A percentile compares a stretch with the other conserved stretches of the same genome.
Conservation (phyloP, 23 red algal genomes). For the Gracilaria domingensis region DNA sequence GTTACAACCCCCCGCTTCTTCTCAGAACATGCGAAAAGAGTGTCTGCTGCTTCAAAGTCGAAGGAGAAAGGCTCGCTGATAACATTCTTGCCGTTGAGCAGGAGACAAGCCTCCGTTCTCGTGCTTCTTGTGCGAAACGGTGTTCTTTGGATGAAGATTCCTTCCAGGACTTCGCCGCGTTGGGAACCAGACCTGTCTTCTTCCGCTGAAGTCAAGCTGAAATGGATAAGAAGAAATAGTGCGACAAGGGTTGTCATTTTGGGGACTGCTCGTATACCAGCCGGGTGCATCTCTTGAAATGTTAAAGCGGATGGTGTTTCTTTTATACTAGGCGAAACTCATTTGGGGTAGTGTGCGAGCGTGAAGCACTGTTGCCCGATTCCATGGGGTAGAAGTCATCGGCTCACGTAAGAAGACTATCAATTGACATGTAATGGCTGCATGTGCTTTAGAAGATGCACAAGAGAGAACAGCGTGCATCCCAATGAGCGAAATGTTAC, state of each 20-base stretch:
- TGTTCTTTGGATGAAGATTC: neutral
- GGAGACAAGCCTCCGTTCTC: neutral
- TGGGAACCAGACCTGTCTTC: neutral
- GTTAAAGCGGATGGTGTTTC: neutral
- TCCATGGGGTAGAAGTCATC: neutral
- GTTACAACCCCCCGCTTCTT: neutral
- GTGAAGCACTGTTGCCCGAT: conserved; percentile 12
- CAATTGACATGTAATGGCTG: neutral
- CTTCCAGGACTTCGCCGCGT: neutral
- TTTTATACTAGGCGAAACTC: neutral
- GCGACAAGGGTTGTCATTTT: neutral
- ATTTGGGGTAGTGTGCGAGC: neutral
- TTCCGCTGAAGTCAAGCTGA: neutral
- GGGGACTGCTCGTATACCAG: neutral
- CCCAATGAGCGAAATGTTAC: neutral
- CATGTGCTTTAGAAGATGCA: neutral
- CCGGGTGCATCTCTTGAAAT: neutral
- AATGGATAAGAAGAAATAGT: neutral
- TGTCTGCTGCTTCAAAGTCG: conserved; percentile 17
- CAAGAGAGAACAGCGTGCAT: neutral
- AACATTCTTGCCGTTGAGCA: conserved; percentile 2
- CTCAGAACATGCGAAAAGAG: conserved; percentile 7
- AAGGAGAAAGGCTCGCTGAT: neutral
- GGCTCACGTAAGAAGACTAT: neutral
- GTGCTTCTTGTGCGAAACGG: neutral